These are phyloP conservation scores for Rhypophila decipiens DNA, from an alignment of 495 filamentous ascomycete genomes.

Conservation along the genomic window DNA sequence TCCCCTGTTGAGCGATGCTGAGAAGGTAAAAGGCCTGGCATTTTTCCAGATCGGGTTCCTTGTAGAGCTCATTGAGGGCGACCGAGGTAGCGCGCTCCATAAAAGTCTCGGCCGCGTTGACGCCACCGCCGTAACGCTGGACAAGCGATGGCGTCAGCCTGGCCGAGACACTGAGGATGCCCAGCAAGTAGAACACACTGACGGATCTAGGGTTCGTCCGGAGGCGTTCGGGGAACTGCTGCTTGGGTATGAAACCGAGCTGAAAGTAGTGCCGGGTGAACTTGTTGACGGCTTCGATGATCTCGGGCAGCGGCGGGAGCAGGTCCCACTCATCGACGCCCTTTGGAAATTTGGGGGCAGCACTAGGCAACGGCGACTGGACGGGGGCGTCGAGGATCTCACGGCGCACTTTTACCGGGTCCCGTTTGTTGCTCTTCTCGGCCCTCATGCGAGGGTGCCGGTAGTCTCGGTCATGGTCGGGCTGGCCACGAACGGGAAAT, in stretches of 20 bases:
- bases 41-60: slow-evolving; percentile 41
- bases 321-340: slow-evolving; percentile 37
- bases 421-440: slow-evolving; percentile 33
- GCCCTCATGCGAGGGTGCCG: slow-evolving; percentile 40
- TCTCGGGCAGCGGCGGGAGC: slow-evolving; percentile 33
- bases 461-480: slow-evolving; percentile 38
- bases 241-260: slow-evolving; percentile 48
- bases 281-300: slow-evolving; percentile 38
- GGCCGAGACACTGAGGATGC: slow-evolving; percentile 42
- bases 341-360: slow-evolving; percentile 8
- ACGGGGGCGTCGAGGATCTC: slow-evolving; percentile 25
- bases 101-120: slow-evolving; percentile 41
- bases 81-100: slow-evolving; percentile 40
- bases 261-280: slow-evolving; percentile 44
- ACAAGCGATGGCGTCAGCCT: slow-evolving; percentile 40
- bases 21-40: slow-evolving; percentile 48
- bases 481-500: slow-evolving; percentile 39
- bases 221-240: slow-evolving; percentile 36
- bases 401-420: slow-evolving; percentile 29
- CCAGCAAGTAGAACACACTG: slow-evolving; percentile 42
- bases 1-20: slow-evolving; percentile 47
- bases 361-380: slow-evolving; percentile 14
- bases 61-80: slow-evolving; percentile 41
- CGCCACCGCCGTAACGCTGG: slow-evolving; percentile 34
- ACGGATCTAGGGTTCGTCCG: slow-evolving; percentile 31